These are phyloP conservation scores for Psilocybe sp. DNA, from an alignment of 768 basidiomycete species.

Conservation along the genomic window DNA sequence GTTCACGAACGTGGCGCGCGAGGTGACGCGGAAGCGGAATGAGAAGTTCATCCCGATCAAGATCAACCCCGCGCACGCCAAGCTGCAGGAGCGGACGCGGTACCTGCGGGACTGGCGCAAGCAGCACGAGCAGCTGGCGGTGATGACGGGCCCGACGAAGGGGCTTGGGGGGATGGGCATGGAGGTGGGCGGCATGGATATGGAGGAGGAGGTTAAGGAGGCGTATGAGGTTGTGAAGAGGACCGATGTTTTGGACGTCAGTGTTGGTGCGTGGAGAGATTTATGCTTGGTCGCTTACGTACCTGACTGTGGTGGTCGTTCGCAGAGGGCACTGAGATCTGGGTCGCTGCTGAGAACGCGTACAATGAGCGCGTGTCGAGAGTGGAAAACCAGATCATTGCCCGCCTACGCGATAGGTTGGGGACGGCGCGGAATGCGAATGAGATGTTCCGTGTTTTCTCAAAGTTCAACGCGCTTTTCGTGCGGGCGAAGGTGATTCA, in stretches of 20 bases:
- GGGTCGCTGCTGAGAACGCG: conserved; percentile 95
- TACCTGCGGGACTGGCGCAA: conserved; percentile 93
- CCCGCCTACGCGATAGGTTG: conserved; percentile 83
- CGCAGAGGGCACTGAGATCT: conserved; percentile 93
- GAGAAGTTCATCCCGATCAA: conserved; percentile 98
- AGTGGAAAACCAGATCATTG: conserved; percentile 98
- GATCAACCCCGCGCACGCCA: conserved; percentile 85
- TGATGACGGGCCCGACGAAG: conserved; percentile 95
- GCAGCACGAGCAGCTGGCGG: conserved; percentile 94
- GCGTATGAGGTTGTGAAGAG: conserved; percentile 97
- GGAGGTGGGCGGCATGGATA: conserved; percentile 89
- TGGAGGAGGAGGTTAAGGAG: conserved; percentile 96
- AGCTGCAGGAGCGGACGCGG: conserved; percentile 81
- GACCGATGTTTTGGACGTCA: conserved; percentile 94
- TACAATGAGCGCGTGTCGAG: conserved; percentile 97
- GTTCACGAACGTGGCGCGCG: conserved; percentile 89
- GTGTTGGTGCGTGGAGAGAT: conserved; percentile 57
- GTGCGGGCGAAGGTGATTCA: conserved; percentile 85
- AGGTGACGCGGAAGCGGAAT: conserved; percentile 83
- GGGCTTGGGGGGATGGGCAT: conserved; percentile 69
- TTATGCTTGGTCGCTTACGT: neutral
- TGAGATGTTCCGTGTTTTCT: conserved; percentile 99
- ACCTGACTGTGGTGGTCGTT: neutral
- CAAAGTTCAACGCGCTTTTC: conserved; percentile 96
- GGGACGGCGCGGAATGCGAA: conserved; percentile 97